Conservation (phyloP, 352 stramenopile genomes). For the Phytophthora nicotianae region DNA sequence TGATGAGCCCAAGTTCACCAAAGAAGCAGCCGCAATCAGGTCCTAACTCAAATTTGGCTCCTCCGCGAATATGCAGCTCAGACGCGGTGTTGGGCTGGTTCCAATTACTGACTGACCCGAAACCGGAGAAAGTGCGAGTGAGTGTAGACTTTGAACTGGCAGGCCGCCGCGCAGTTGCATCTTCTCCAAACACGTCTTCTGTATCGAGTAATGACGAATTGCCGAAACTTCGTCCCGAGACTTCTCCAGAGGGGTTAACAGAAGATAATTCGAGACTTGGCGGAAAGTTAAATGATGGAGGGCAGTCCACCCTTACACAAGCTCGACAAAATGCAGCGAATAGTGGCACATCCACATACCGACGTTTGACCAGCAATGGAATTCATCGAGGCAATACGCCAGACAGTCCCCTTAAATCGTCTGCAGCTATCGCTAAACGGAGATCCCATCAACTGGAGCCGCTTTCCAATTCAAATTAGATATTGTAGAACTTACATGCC, state of each 20-base stretch:
- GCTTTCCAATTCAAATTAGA: constrained; percentile 22
- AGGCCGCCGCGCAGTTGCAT: constrained; percentile 26
- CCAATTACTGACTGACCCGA: constrained; percentile 53
- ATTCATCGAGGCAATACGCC: constrained; percentile 25
- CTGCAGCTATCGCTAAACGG: constrained; percentile 48
- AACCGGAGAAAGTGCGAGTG: constrained; percentile 62
- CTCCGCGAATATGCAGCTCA: constrained; percentile 56
- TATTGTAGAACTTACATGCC: too few species aligned
- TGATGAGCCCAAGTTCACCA: constrained; percentile 11
- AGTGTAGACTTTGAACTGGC: constrained; percentile 67
- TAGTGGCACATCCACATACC: constrained; percentile 9
- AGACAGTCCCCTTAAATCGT: constrained; percentile 47
- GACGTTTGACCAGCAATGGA: constrained; percentile 30
- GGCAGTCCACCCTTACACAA: constrained; percentile 46
- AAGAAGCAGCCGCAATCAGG: constrained; percentile 17
- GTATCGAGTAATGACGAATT: constrained; percentile 38
- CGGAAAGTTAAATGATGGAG: constrained; percentile 6
- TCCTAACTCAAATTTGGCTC: constrained; percentile 30
- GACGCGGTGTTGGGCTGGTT: constrained; percentile 62
- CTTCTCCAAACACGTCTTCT: constrained; percentile 23
- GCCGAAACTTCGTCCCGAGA: constrained; percentile 51
- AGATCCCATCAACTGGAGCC: constrained; percentile 62
- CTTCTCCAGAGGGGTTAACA: constrained; percentile 37
- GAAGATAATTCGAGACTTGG: constrained; percentile 16
- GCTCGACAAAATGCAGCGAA: constrained; percentile 34